phyloP scores from a whole-genome alignment of 768 basidiomycete genomes.

The Naganishia vaughanmartiniae region DNA sequence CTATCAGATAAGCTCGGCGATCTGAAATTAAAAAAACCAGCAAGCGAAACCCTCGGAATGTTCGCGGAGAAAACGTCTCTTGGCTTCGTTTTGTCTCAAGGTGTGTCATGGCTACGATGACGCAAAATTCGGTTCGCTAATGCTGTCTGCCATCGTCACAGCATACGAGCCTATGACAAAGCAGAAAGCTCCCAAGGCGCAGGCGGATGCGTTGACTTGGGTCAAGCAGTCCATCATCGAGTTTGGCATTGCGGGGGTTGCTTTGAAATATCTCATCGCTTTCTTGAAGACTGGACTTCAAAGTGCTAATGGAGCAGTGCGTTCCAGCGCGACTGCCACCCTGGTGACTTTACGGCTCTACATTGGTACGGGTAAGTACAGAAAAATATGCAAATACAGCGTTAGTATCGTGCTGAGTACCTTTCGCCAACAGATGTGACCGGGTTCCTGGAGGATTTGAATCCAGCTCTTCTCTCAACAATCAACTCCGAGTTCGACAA shows the following conservation, averaged over 20 bases:
- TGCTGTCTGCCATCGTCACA: conserved; percentile 48
- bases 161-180: conserved; percentile 90
- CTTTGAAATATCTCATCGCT: conserved; percentile 78
- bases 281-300: conserved; percentile 81
- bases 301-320: conserved; percentile 90
- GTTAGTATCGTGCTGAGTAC: conserved; percentile 31
- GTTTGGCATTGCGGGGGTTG: conserved; percentile 85
- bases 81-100: conserved; percentile 89
- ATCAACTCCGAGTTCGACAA: conserved; percentile 92
- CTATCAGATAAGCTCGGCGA: conserved; percentile 93
- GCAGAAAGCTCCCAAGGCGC: conserved; percentile 94
- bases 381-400: background rate
- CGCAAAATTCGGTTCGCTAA: conserved; percentile 10
- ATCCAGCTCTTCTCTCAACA: conserved; percentile 85
- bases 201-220: conserved; percentile 87
- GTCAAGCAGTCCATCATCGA: conserved; percentile 79
- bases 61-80: conserved; percentile 91
- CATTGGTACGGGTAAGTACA: conserved; percentile 76
- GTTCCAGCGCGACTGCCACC: conserved; percentile 88
- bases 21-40: conserved; percentile 92
- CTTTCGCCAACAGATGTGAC: conserved; percentile 65
- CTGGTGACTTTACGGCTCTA: conserved; percentile 87
- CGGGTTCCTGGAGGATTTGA: conserved; percentile 88
- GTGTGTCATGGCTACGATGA: conserved; percentile 55
- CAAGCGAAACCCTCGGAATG: conserved; percentile 74